Conservation (phyloP, 805 yeast species). For the Saccharomycopsis babjevae region DNA sequence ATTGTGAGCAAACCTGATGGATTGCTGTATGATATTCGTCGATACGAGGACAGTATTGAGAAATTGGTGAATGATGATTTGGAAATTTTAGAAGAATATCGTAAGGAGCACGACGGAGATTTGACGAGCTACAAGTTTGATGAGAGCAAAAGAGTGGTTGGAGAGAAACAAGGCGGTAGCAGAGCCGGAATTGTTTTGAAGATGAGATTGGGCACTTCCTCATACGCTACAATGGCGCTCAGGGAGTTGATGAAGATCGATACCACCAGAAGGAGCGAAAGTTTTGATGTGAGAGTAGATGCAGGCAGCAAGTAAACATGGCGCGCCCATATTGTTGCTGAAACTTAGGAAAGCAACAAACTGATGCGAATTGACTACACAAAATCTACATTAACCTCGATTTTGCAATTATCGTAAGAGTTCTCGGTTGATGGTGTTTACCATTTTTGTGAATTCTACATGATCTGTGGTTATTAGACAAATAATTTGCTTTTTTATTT, state of each 20-base stretch:
- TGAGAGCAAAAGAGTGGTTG: slow-evolving; percentile 4
- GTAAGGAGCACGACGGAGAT: slow-evolving; percentile 12
- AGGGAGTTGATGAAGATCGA: slow-evolving; percentile 81
- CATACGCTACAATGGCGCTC: slow-evolving; percentile 96
- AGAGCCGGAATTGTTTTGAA: slow-evolving; percentile 64
- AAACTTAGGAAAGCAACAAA: background rate
- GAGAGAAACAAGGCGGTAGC: slow-evolving; percentile 30
- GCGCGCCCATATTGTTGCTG: background rate
- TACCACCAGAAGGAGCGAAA: slow-evolving; percentile 45
- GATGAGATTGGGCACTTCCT: slow-evolving; percentile 72
- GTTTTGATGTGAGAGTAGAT: slow-evolving; percentile 30
- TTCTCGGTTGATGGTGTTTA: too few relatives aligned
- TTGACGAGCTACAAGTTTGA: slow-evolving; percentile 15
- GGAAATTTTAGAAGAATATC: slow-evolving; percentile 35
- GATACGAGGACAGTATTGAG: slow-evolving; percentile 54
- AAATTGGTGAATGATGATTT: slow-evolving; percentile 75
- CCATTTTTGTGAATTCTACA: too few relatives aligned
- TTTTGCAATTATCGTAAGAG: too few relatives aligned
- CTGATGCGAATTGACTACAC: too few relatives aligned
- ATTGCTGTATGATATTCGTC: slow-evolving; percentile 50
- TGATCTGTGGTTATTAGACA: too few relatives aligned
- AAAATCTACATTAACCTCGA: too few relatives aligned
- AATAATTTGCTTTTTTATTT: too few relatives aligned
- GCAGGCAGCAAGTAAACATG: background rate
- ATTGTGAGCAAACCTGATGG: slow-evolving; percentile 56